These are phyloP conservation scores for Ascocoryne sarcoides DNA, from an alignment of 2,329 filamentous ascomycete genomes.

Conservation along the genomic window DNA sequence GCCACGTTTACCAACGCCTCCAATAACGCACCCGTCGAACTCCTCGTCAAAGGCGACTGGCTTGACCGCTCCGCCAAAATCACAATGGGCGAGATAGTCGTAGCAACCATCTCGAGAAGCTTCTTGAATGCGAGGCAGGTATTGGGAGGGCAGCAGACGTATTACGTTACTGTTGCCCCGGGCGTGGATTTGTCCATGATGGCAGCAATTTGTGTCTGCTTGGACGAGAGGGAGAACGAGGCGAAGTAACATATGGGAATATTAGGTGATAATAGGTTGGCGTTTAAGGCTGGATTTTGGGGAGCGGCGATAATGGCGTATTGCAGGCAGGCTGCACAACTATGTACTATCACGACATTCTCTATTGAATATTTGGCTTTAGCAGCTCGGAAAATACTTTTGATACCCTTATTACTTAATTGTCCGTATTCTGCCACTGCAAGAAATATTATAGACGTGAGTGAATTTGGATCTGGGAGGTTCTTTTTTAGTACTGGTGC, in stretches of 20 bases:
- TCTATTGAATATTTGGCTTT: no score
- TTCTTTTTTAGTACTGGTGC: no score
- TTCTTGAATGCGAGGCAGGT: slow-evolving; percentile 49
- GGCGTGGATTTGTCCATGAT: slow-evolving; percentile 58
- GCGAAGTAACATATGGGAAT: slow-evolving; percentile 16
- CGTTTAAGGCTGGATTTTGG: no score
- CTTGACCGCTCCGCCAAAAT: slow-evolving; percentile 50
- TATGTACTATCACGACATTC: no score
- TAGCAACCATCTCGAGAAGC: slow-evolving; percentile 49
- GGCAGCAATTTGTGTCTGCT: slow-evolving; percentile 56
- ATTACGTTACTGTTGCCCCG: slow-evolving; percentile 53
- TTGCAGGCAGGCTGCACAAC: no score
- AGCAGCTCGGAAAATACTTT: no score
- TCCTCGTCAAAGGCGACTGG: slow-evolving; percentile 54
- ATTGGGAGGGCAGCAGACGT: slow-evolving; percentile 55
- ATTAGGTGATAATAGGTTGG: no score
- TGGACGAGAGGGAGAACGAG: slow-evolving; percentile 58
- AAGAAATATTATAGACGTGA: no score
- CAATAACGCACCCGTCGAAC: slow-evolving; percentile 35
- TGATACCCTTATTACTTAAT: no score
- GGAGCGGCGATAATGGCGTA: no score
- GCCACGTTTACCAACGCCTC: slow-evolving; percentile 46
- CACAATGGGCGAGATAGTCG: slow-evolving; percentile 35
- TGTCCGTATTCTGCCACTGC: no score
- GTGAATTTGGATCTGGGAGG: no score